phyloP scores from a whole-genome alignment of 1,284 basidiomycete genomes.

The Taiwanofungus camphoratus region DNA sequence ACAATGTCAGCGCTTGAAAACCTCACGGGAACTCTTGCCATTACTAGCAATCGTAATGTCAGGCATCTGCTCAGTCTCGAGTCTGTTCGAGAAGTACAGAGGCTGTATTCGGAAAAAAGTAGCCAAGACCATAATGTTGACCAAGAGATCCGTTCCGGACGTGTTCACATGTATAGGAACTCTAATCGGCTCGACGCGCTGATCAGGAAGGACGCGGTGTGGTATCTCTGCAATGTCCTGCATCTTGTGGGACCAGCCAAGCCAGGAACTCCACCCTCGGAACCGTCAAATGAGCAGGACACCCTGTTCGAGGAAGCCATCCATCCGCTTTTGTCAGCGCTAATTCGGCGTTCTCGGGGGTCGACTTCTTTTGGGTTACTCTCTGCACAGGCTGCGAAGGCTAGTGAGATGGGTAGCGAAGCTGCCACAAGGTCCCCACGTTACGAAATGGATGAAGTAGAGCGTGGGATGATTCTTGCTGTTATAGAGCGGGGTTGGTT shows the following conservation, averaged over 20 bases:
- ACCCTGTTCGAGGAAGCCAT: constrained; percentile 8
- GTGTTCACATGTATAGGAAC: constrained; percentile 12
- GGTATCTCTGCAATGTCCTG: constrained; percentile 47
- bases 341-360: constrained; percentile 7
- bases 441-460: constrained; percentile 34
- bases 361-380: too few relatives aligned
- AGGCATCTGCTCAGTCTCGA: constrained; percentile 20
- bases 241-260: constrained; percentile 28
- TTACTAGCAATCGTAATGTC: constrained; percentile 10
- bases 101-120: constrained; percentile 15
- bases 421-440: not conserved
- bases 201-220: constrained; percentile 45
- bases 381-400: not conserved
- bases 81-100: constrained; percentile 21
- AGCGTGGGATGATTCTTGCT: constrained; percentile 43
- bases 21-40: constrained; percentile 1
- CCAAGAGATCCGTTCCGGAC: constrained; percentile 2
- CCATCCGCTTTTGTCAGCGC: constrained; percentile 6
- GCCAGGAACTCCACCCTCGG: not conserved
- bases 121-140: not conserved
- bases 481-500: constrained; percentile 42
- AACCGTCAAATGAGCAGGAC: constrained; percentile 2
- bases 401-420: not conserved
- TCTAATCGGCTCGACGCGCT: constrained; percentile 31
- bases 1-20: constrained; percentile 12